phyloP scores from a whole-genome alignment of 768 basidiomycete genomes.

The Pleurotus platypus region DNA sequence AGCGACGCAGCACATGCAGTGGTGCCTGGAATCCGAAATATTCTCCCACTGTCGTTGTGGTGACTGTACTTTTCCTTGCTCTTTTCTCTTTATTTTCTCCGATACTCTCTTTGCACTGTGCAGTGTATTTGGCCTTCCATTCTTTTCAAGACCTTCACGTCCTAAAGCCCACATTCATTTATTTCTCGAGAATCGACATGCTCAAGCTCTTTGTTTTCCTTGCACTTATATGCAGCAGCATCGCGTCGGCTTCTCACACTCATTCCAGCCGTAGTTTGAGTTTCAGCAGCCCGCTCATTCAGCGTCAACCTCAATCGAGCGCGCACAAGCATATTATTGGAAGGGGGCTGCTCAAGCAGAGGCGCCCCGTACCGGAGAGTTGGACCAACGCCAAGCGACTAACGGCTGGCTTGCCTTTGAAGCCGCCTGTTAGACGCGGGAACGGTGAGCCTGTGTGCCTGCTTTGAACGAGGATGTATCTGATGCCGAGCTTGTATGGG shows the following conservation, averaged over 20 bases:
- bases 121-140: background rate
- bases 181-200: background rate
- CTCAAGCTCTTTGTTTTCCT: background rate
- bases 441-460: too few relatives aligned
- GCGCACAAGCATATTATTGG: background rate
- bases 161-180: slow-evolving; percentile 6
- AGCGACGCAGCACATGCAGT: too few relatives aligned
- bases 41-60: too few relatives aligned
- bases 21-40: too few relatives aligned
- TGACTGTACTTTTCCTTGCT: too few relatives aligned
- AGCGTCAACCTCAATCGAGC: background rate
- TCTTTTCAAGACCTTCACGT: slow-evolving; percentile 1
- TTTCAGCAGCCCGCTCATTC: background rate
- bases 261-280: background rate
- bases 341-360: too few relatives aligned
- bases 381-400: slow-evolving; percentile 5
- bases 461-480: too few relatives aligned
- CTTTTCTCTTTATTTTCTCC: too few relatives aligned
- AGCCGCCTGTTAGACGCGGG: background rate
- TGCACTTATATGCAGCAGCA: background rate
- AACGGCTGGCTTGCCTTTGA: background rate
- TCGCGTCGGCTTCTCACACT: background rate
- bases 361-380: background rate
- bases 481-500: too few relatives aligned
- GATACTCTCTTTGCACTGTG: too few relatives aligned